These are phyloP conservation scores for Trichothecium sympodiale DNA, from an alignment of 2,329 filamentous ascomycete genomes.

Conservation along the genomic window DNA sequence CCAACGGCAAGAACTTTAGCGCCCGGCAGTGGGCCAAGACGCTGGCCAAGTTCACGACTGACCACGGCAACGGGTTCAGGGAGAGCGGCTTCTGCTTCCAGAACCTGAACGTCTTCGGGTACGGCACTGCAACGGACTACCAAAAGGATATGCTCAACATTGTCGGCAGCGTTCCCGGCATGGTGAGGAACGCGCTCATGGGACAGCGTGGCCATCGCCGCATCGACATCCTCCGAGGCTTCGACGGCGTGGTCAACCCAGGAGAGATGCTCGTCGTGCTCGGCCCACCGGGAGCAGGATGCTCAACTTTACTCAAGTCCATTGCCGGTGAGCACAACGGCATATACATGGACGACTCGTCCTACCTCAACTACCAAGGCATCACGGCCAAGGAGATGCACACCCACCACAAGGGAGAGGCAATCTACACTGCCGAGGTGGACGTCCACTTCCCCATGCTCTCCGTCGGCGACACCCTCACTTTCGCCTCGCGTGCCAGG, in stretches of 20 bases:
- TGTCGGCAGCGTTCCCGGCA: slow-evolving; percentile 12
- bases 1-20: slow-evolving; percentile 36
- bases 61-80: slow-evolving; percentile 15
- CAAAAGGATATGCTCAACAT: slow-evolving; percentile 31
- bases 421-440: slow-evolving; percentile 55
- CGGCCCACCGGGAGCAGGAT: slow-evolving; percentile 44
- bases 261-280: slow-evolving; percentile 48
- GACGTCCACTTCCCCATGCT: slow-evolving; percentile 51
- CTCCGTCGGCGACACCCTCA: slow-evolving; percentile 48
- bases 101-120: slow-evolving; percentile 30
- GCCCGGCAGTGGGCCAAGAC: slow-evolving; percentile 26
- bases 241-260: slow-evolving; percentile 40
- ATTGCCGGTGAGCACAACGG: slow-evolving; percentile 51
- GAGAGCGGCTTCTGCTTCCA: slow-evolving; percentile 27
- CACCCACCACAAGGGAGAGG: slow-evolving; percentile 43
- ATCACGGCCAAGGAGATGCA: slow-evolving; percentile 47
- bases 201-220: slow-evolving; percentile 12
- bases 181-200: slow-evolving; percentile 13
- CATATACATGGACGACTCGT: slow-evolving; percentile 44
- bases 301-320: slow-evolving; percentile 54
- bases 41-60: slow-evolving; percentile 12
- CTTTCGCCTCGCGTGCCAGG: slow-evolving; percentile 47
- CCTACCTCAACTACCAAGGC: slow-evolving; percentile 53
- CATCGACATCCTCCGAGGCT: slow-evolving; percentile 38
- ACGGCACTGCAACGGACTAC: slow-evolving; percentile 28